A percentile compares a stretch with the other conserved stretches of the same genome.
Evolutionary conservation across 441 rosid species (phyloP).

Genomic region (Cnidoscolus chayamansa): DNA sequence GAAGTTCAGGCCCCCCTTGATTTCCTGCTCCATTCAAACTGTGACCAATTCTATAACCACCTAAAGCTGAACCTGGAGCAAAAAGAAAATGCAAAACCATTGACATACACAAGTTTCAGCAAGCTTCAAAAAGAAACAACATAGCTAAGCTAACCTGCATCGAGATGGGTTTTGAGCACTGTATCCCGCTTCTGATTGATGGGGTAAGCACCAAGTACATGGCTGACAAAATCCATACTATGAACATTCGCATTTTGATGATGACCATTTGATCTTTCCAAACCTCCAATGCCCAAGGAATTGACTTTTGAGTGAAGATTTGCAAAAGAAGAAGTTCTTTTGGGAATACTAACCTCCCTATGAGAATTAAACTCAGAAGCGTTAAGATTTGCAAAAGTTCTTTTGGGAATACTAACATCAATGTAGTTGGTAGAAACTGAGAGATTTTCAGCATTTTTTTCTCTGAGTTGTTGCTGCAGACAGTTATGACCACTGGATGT

Average conservation of each 20-base stretch:
- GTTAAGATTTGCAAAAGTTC: constrained; percentile 25
- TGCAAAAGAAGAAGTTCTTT: constrained; percentile 62
- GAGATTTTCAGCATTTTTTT: constrained; percentile 41
- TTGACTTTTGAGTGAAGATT: constrained; percentile 47
- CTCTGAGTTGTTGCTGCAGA: constrained; percentile 48
- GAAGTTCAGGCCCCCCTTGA: constrained; percentile 48
- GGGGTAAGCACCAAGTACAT: constrained; percentile 44
- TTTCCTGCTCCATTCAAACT: constrained; percentile 41
- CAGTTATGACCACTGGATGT: constrained; percentile 49
- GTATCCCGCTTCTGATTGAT: constrained; percentile 45
- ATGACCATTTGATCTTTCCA: constrained; percentile 43
- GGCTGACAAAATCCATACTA: constrained; percentile 40
- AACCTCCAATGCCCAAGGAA: constrained; percentile 46
- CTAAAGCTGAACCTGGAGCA: constrained; percentile 44
- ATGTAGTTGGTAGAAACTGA: constrained; percentile 40
- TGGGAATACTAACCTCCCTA: constrained; percentile 57
- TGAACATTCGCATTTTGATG: constrained; percentile 42
- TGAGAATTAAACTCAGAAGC: constrained; percentile 42
- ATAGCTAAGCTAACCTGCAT: constrained; percentile 39
- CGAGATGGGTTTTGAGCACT: constrained; percentile 37
- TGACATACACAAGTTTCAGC: neutral
- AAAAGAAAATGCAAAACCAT: constrained; percentile 19
- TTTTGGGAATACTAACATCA: constrained; percentile 23
- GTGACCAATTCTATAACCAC: constrained; percentile 42
- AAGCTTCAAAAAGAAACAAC: constrained; percentile 19